phyloP scores from a whole-genome alignment of 768 basidiomycete species.

The Kwoniella botswanensis region DNA sequence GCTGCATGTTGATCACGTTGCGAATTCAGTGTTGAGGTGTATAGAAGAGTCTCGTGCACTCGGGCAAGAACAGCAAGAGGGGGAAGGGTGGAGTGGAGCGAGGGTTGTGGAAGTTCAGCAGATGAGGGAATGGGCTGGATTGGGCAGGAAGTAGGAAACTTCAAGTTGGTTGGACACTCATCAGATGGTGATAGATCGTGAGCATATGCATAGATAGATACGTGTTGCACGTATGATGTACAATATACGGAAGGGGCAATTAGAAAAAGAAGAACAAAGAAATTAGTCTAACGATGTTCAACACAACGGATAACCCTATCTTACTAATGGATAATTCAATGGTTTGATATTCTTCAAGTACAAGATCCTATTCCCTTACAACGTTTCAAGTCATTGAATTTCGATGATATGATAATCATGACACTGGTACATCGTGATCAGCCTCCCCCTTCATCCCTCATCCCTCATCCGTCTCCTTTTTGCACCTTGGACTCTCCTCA shows the following conservation, averaged over 20 bases:
- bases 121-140: slow-evolving; percentile 64
- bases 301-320: too few relatives aligned
- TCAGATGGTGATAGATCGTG: too few relatives aligned
- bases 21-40: slow-evolving; percentile 71
- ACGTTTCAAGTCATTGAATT: too few relatives aligned
- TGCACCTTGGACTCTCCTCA: background rate
- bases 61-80: slow-evolving; percentile 63
- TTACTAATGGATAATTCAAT: too few relatives aligned
- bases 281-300: too few relatives aligned
- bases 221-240: too few relatives aligned
- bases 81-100: slow-evolving; percentile 63
- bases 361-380: too few relatives aligned
- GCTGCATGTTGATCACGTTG: slow-evolving; percentile 95
- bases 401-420: too few relatives aligned
- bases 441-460: background rate
- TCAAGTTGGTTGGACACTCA: background rate
- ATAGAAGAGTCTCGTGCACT: slow-evolving; percentile 62
- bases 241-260: too few relatives aligned
- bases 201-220: too few relatives aligned
- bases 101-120: slow-evolving; percentile 63
- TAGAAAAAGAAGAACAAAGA: too few relatives aligned
- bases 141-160: slow-evolving; percentile 23
- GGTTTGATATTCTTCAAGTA: too few relatives aligned
- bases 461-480: background rate
- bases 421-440: background rate